Evolutionary conservation across 108 stramenopile genomes (phyloP).

Genomic region (Fragilariopsis cylindrus): DNA sequence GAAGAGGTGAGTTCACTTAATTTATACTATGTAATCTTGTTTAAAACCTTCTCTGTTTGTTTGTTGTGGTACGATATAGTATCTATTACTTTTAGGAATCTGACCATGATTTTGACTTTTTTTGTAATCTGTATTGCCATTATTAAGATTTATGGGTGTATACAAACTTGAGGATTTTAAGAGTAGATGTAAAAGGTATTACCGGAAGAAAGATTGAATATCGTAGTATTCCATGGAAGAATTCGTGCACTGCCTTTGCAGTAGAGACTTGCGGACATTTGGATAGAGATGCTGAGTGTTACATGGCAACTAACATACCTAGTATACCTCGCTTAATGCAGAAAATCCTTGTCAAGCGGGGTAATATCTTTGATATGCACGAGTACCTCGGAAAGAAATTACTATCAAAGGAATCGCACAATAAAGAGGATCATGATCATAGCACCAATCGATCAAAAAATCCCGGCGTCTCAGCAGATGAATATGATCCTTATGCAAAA

Average conservation of each 20-base stretch:
- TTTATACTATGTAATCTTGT: no score
- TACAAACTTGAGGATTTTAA: slow-evolving; percentile 53
- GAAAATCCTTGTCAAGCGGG: background rate
- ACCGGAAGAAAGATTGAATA: slow-evolving; percentile 64
- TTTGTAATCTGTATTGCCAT: no score
- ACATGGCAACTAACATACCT: background rate
- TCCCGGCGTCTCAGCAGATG: no score
- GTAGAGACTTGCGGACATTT: slow-evolving; percentile 59
- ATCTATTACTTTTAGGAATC: no score
- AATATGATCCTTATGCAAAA: no score
- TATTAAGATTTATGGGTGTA: slow-evolving; percentile 20
- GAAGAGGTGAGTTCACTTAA: slow-evolving; percentile 43
- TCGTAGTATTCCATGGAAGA: slow-evolving; percentile 53
- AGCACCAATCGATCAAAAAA: no score
- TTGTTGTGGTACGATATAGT: no score
- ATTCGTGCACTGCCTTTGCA: slow-evolving; percentile 39
- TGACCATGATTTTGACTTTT: no score
- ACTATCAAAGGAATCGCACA: no score
- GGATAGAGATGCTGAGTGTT: slow-evolving; percentile 37
- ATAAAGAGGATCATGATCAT: no score
- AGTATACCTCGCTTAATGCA: background rate
- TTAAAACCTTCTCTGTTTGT: no score
- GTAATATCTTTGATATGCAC: background rate
- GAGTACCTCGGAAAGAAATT: no score
- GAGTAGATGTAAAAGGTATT: slow-evolving; percentile 63